A percentile compares a stretch with the other conserved stretches of the same genome.
phyloP scores from a whole-genome alignment of 176 grass and related monocot species.

The Eragrostis nindensis region DNA sequence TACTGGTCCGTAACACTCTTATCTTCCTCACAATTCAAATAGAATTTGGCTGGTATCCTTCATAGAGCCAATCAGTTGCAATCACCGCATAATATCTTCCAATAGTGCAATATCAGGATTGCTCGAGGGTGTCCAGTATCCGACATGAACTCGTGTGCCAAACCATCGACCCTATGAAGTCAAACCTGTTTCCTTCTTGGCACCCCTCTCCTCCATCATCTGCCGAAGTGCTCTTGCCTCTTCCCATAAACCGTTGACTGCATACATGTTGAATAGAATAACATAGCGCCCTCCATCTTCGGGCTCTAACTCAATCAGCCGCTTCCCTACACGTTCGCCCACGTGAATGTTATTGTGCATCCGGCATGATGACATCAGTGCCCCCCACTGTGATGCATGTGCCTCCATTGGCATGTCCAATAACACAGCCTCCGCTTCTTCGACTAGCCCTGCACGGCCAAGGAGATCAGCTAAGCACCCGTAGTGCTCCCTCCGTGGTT shows the following conservation, averaged over 20 bases:
- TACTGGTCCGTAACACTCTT: conserved; percentile 38
- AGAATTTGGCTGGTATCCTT: conserved; percentile 46
- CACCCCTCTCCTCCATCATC: conserved; percentile 56
- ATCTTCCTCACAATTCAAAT: conserved; percentile 47
- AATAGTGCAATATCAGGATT: conserved; percentile 34
- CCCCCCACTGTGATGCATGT: conserved; percentile 71
- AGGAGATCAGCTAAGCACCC: conserved; percentile 71
- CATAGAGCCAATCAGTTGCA: conserved; percentile 39
- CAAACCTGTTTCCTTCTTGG: conserved; percentile 55
- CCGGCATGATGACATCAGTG: conserved; percentile 62
- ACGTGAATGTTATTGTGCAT: conserved; percentile 55
- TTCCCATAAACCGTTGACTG: conserved; percentile 52
- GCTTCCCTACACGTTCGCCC: conserved; percentile 56
- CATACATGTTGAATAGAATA: conserved; percentile 64
- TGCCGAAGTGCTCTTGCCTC: conserved; percentile 48
- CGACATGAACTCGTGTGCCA: conserved; percentile 37
- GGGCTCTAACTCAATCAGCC: conserved; percentile 64
- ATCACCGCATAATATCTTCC: conserved; percentile 33
- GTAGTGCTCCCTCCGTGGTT: conserved; percentile 68
- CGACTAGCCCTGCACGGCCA: conserved; percentile 46
- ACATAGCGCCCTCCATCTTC: conserved; percentile 66
- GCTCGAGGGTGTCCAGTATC: conserved; percentile 21
- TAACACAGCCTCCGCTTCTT: conserved; percentile 56
- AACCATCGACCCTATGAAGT: conserved; percentile 61
- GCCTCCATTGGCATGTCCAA: conserved; percentile 74